Base-by-base conservation (phyloP, 345 rosid genomes). In the Gossypium ekmanianum region DNA sequence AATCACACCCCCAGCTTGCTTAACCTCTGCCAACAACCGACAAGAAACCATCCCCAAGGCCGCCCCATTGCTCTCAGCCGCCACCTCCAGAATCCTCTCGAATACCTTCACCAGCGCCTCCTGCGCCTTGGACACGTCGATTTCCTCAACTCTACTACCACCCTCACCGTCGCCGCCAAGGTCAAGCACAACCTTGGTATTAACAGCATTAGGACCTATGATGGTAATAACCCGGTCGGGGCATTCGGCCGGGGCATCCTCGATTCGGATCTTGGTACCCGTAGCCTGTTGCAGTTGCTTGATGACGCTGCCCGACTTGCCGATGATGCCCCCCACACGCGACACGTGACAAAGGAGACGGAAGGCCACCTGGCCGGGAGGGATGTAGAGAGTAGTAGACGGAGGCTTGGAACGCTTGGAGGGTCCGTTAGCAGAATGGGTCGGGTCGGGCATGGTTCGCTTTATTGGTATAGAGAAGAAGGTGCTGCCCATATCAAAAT, bases 301-400 rank as follows among this genome's bases (percentile, higher is more conserved):
- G 86, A 94, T 89, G 55, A 91, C 80, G 73, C 44, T 80, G 18
- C 98, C 98, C 12, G 94, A 85, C 86, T 88, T 94, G 0, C 98
- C 98, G 18, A 94, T 94, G 56, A 94, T 84, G 45, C 97, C 97
- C 2, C 97, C 97, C 57, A 94, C 83, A 14, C 89, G 88, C 0
- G 94, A 88, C 13, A 83, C 74, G 70, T 88, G 92, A 69, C 94
- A 91, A 17, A 92, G 90, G 63, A 92, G 82, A 44, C 97, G 91
- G 81, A 94, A 91, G 27, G 84, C 75, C 14, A 81, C 92, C 80
- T 90, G 90, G 1, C 90, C 92, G 3, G 81, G 79, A 2, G 93
- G 94, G 9, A 87, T 77, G 3, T 69, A 1, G 22, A 82, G 72
- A 45, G 94, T 84, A 24, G 82, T 64, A 5, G 80, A 78, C 0